phyloP scores from a whole-genome alignment of 495 filamentous ascomycete genomes.

The Barbatosphaeria neglecta region DNA sequence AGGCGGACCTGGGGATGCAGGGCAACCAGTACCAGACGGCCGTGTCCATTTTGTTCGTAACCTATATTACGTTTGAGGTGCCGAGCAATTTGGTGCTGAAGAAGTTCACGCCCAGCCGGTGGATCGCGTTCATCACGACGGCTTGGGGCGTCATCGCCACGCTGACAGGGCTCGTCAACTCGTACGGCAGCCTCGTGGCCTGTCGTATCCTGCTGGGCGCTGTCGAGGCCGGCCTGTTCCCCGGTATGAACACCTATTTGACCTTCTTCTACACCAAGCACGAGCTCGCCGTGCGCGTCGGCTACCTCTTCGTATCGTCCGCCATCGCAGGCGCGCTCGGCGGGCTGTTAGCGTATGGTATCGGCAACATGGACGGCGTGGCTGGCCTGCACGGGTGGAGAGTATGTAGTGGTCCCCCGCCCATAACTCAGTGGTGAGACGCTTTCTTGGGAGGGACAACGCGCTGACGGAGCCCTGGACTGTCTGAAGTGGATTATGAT shows the following conservation, averaged over 20 bases:
- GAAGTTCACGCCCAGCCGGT: conserved; percentile 52
- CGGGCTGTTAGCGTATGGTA: conserved; percentile 62
- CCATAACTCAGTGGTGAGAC: too few species aligned
- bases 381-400: conserved; percentile 46
- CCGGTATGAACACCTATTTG: conserved; percentile 56
- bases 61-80: conserved; percentile 50
- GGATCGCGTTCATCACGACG: conserved; percentile 51
- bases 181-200: conserved; percentile 36
- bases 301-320: conserved; percentile 65
- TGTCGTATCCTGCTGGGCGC: conserved; percentile 51
- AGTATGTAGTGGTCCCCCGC: neutral
- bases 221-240: conserved; percentile 61
- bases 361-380: conserved; percentile 60
- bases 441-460: neutral
- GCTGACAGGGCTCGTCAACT: conserved; percentile 51
- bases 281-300: conserved; percentile 62
- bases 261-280: conserved; percentile 66
- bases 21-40: conserved; percentile 58
- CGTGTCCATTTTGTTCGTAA: conserved; percentile 64
- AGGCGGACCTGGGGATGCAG: conserved; percentile 50
- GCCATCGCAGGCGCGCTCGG: conserved; percentile 68
- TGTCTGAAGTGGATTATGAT: conserved; percentile 49
- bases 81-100: conserved; percentile 56
- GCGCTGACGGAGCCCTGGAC: neutral
- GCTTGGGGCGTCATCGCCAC: conserved; percentile 65